Evolutionary conservation across 2,329 filamentous ascomycete species (phyloP).

Genomic region (Hymenoscyphus fructigenus): DNA sequence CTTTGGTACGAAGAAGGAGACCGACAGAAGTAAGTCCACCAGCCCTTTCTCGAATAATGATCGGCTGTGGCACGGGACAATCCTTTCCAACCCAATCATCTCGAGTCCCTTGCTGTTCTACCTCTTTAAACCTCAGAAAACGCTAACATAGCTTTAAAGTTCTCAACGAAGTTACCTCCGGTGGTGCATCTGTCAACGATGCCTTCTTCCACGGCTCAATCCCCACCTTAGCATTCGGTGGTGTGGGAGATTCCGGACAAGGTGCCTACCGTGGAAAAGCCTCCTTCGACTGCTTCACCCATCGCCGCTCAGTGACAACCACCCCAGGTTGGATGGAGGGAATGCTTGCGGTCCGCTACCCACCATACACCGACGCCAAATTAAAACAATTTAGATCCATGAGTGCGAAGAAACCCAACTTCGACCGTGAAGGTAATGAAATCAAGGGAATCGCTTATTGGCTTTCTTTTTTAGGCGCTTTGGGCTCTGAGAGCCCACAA

Average conservation of each 20-base stretch:
- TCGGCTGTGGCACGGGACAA: neutral
- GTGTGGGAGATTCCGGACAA: slow-evolving; percentile 75
- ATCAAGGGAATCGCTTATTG: slow-evolving; percentile 55
- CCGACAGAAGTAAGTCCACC: slow-evolving; percentile 61
- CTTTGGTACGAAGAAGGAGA: slow-evolving; percentile 80
- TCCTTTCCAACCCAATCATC: too few species aligned
- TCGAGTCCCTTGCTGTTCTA: neutral
- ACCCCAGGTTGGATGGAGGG: slow-evolving; percentile 68
- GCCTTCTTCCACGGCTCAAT: slow-evolving; percentile 70
- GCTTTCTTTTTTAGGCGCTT: slow-evolving; percentile 48
- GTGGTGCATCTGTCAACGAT: slow-evolving; percentile 66
- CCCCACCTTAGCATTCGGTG: slow-evolving; percentile 74
- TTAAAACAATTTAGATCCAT: slow-evolving; percentile 47
- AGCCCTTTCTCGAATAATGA: neutral
- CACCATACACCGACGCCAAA: slow-evolving; percentile 52
- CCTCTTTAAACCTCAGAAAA: neutral
- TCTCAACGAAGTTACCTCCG: slow-evolving; percentile 62
- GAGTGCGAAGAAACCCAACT: slow-evolving; percentile 52
- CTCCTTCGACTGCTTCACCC: slow-evolving; percentile 68
- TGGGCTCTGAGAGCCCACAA: slow-evolving; percentile 51
- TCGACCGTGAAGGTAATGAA: slow-evolving; percentile 59
- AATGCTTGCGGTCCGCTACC: slow-evolving; percentile 66
- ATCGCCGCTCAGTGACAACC: slow-evolving; percentile 56
- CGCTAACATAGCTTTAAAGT: slow-evolving; percentile 42
- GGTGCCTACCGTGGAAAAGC: slow-evolving; percentile 77